phyloP scores from a whole-genome alignment of 192 early-diverging fungal genomes.

The Mortierella alpina region DNA sequence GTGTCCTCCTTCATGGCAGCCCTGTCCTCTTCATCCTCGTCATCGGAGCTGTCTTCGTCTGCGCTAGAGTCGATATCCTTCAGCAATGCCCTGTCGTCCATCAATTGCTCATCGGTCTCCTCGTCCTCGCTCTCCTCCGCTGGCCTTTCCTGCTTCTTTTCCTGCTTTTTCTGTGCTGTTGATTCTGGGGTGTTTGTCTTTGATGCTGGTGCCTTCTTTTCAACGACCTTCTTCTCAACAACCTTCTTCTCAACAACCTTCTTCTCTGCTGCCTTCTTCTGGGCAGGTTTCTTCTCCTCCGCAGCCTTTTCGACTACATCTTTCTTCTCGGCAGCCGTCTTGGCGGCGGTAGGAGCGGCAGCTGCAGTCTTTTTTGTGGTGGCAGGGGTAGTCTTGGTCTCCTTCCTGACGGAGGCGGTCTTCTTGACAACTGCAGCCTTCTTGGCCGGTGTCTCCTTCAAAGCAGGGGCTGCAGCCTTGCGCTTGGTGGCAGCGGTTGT shows the following conservation, averaged over 20 bases:
- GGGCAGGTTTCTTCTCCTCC: conserved; percentile 7
- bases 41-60: conserved; percentile 45
- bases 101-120: conserved; percentile 51
- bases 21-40: conserved; percentile 42
- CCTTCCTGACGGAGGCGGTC: conserved; percentile 37
- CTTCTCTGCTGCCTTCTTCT: conserved; percentile 13
- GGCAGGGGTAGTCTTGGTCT: conserved; percentile 44
- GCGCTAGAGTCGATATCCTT: conserved; percentile 56
- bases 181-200: conserved; percentile 46
- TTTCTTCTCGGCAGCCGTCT: conserved; percentile 40
- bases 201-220: conserved; percentile 24
- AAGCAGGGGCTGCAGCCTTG: conserved; percentile 33
- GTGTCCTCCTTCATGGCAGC: conserved; percentile 54
- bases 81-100: conserved; percentile 57
- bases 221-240: conserved; percentile 32
- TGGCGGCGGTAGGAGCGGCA: not conserved
- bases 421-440: conserved; percentile 17
- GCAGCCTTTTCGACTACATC: conserved; percentile 40
- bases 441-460: conserved; percentile 37
- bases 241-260: conserved; percentile 17
- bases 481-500: conserved; percentile 23
- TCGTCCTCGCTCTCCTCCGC: conserved; percentile 55
- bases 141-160: conserved; percentile 53
- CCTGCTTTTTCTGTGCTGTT: conserved; percentile 18
- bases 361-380: conserved; percentile 22